phyloP scores from a whole-genome alignment of 257 asterid species.

The Solanum lignicaule region DNA sequence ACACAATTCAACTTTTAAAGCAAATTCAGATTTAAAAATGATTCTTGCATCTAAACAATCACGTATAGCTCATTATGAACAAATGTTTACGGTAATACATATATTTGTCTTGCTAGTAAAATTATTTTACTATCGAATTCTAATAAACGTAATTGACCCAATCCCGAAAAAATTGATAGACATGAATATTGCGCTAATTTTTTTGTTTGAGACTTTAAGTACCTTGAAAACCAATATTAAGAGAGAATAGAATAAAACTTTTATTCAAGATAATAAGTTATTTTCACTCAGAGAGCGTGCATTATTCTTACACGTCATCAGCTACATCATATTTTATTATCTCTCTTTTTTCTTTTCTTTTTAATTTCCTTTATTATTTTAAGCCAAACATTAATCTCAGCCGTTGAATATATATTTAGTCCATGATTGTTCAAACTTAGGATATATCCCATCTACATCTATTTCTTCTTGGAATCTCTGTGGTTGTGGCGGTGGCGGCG shows the following conservation, averaged over 20 bases:
- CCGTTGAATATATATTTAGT: background rate
- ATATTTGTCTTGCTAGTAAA: background rate
- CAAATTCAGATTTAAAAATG: no score
- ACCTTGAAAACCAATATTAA: background rate
- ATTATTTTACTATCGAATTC: background rate
- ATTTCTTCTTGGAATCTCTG: background rate
- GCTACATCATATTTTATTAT: background rate
- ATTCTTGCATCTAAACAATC: no score
- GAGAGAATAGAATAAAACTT: background rate
- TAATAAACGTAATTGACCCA: background rate
- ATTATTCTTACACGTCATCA: background rate
- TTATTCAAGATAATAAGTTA: background rate
- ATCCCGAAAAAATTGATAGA: background rate
- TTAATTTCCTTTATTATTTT: no score
- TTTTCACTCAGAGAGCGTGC: background rate
- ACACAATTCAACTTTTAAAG: no score
- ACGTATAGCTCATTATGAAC: no score
- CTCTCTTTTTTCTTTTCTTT: background rate
- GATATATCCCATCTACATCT: background rate
- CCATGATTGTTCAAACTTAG: background rate
- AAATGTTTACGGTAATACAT: background rate
- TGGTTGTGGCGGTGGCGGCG: background rate
- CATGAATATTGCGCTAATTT: background rate
- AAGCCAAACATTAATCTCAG: background rate
- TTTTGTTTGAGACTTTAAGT: background rate